Evolutionary conservation across 2,329 filamentous ascomycete species (phyloP).

Genomic region (Alternaria sp.): DNA sequence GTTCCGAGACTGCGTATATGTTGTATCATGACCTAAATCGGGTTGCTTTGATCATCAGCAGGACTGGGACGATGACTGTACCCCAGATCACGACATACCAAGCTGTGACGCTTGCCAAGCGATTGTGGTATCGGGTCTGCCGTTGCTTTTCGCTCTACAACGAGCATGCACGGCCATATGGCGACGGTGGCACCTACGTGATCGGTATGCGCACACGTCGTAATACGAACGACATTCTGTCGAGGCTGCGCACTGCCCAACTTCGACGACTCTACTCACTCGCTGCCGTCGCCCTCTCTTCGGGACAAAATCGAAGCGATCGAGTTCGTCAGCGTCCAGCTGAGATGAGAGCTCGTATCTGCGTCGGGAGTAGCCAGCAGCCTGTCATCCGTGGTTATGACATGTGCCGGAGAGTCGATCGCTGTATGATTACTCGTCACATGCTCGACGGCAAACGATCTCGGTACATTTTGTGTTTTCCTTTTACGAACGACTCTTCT

Average conservation of each 20-base stretch:
- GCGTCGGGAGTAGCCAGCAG: slow-evolving; percentile 15
- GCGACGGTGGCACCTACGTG: slow-evolving; percentile 1
- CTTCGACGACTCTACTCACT: not conserved
- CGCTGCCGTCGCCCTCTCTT: not conserved
- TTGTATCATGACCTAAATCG: slow-evolving; percentile 13
- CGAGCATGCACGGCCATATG: slow-evolving; percentile 16
- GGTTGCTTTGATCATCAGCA: slow-evolving; percentile 12
- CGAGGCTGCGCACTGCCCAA: not conserved
- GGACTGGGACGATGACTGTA: slow-evolving; percentile 3
- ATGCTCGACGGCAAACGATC: not conserved
- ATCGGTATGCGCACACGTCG: slow-evolving; percentile 2
- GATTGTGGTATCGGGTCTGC: not conserved
- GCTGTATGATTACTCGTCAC: slow-evolving; percentile 7
- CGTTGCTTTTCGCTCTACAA: slow-evolving; percentile 27
- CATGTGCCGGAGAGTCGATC: slow-evolving; percentile 7
- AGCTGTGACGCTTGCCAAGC: not conserved
- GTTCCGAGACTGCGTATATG: slow-evolving; percentile 8
- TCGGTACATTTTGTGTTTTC: not conserved
- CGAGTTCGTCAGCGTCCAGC: not conserved
- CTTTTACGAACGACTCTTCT: not conserved
- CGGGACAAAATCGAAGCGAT: slow-evolving; percentile 1
- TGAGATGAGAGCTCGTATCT: slow-evolving; percentile 17
- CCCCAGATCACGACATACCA: slow-evolving; percentile 17
- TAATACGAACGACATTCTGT: not conserved
- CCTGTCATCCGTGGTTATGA: slow-evolving; percentile 5